Percentiles rank a stretch among this genome's conserved stretches.
Evolutionary conservation across 495 filamentous ascomycete species (phyloP).

Genomic region (Aspergillus bertholletiae): DNA sequence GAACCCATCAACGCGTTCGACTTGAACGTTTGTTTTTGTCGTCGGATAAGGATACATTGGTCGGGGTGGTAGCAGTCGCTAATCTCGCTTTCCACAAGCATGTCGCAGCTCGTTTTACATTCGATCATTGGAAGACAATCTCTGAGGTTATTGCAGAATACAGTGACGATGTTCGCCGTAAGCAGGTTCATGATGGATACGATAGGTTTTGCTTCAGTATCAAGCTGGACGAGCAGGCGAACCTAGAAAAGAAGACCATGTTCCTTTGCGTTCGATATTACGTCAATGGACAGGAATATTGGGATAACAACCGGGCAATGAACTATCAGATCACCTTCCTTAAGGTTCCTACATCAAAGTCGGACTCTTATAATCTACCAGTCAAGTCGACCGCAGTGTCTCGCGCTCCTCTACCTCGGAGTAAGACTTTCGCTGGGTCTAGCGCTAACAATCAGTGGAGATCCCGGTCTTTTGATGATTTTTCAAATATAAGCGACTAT

Average conservation of each 20-base stretch:
- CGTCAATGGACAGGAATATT: constrained; percentile 81
- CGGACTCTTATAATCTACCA: constrained; percentile 47
- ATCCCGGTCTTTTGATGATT: constrained; percentile 66
- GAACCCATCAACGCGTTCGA: constrained; percentile 62
- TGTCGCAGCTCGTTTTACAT: constrained; percentile 86
- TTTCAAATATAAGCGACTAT: constrained; percentile 56
- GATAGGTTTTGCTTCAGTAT: constrained; percentile 93
- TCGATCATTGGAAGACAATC: constrained; percentile 97
- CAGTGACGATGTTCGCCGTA: constrained; percentile 70
- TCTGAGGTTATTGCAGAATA: constrained; percentile 91
- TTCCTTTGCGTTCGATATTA: constrained; percentile 89
- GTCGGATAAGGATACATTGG: constrained; percentile 74
- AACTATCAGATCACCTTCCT: constrained; percentile 94
- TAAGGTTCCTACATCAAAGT: constrained; percentile 64
- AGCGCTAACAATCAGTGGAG: constrained; percentile 57
- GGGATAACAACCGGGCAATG: constrained; percentile 85
- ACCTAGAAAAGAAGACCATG: constrained; percentile 84
- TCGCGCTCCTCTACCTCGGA: constrained; percentile 71
- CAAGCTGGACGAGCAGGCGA: constrained; percentile 85
- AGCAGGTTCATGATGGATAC: constrained; percentile 61
- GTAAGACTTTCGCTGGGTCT: constrained; percentile 51
- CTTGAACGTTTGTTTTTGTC: constrained; percentile 86
- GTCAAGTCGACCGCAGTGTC: constrained; percentile 34
- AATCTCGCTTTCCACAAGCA: constrained; percentile 89
- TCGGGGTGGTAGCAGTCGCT: constrained; percentile 78